Base-by-base conservation (phyloP, 805 yeast species). In the Myxozyma geophila region DNA sequence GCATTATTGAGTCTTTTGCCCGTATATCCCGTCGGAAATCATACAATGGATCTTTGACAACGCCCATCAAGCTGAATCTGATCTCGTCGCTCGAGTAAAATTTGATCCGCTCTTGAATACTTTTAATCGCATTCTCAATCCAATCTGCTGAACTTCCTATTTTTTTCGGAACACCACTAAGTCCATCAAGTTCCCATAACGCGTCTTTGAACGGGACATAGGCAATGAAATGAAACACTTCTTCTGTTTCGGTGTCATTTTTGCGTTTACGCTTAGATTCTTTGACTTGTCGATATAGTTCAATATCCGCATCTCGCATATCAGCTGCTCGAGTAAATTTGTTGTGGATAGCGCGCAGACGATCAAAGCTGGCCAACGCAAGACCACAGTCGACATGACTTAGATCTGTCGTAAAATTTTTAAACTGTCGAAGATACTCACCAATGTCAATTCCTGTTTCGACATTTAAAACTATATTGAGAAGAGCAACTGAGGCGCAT, bases 151-250 rank as follows among this genome's bases (percentile, higher is more conserved):
- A n/a, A 28, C 36, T 36, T 4, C 59, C 62, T 19, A 57, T 21
- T 21, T 37, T 13, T 12, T n/a, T 23, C 9, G 68, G 67, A n/a
- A 13, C 35, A 13, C 47, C 33, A 15, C 41, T 37, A 44, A 62
- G 54, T 2, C 66, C 68, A 71, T 87, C 90, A 53, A 87, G 74
- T 70, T 87, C 90, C 71, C 83, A 84, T 12, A 87, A 75, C 36
- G 71, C 71, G 23, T 81, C 84, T 55, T 81, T 73, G 39, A 74
- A 72, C 5, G 77, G 77, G 2, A 84, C 74, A 70, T 81, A 87
- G 0, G 88, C 86, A 43, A 86, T 77, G 67, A 85, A 87, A 70
- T 87, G 90, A 74, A 79, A 87, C 12, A 83, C 64, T 37, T 80
- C 80, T 46, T 76, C 76, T 35, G 76, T 79, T 15, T 36, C 63